These are phyloP conservation scores for Penicillium sp. DNA, from an alignment of 2,329 filamentous ascomycete genomes.

Conservation along the genomic window DNA sequence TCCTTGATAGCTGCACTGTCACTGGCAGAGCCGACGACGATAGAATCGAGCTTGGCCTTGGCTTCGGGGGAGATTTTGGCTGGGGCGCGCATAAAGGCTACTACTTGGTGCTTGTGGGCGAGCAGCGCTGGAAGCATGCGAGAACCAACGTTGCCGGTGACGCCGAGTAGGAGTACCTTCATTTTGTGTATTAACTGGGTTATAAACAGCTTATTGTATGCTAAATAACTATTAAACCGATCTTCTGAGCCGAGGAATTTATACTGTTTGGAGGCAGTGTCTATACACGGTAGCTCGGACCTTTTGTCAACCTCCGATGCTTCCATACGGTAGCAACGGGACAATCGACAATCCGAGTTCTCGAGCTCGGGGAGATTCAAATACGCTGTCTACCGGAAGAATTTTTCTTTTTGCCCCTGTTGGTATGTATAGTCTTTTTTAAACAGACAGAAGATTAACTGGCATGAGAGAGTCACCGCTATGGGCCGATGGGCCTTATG, in stretches of 20 bases:
- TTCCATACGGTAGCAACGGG: not conserved
- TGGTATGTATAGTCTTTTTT: too few species aligned
- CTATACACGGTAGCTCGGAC: not conserved
- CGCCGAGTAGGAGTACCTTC: slow-evolving; percentile 11
- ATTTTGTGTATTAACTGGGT: not conserved
- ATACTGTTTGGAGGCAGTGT: not conserved
- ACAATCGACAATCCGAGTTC: not conserved
- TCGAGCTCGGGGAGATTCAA: not conserved
- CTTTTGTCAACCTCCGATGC: not conserved
- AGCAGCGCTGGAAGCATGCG: slow-evolving; percentile 7
- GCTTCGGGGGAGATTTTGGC: not conserved
- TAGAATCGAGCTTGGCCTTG: not conserved
- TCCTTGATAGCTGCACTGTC: slow-evolving; percentile 17
- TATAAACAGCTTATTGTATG: too few species aligned
- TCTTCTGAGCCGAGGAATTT: not conserved
- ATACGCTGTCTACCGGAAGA: not conserved
- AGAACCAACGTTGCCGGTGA: slow-evolving; percentile 10
- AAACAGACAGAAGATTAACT: too few species aligned
- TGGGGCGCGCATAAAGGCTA: slow-evolving; percentile 5
- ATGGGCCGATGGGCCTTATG: too few species aligned
- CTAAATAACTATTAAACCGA: not conserved
- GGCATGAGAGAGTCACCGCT: too few species aligned
- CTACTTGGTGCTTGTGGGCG: slow-evolving; percentile 7
- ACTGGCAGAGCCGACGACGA: slow-evolving; percentile 13
- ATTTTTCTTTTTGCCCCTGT: too few species aligned